Conservation (phyloP, 345 rosid species). For the Citrus cavaleriei region DNA sequence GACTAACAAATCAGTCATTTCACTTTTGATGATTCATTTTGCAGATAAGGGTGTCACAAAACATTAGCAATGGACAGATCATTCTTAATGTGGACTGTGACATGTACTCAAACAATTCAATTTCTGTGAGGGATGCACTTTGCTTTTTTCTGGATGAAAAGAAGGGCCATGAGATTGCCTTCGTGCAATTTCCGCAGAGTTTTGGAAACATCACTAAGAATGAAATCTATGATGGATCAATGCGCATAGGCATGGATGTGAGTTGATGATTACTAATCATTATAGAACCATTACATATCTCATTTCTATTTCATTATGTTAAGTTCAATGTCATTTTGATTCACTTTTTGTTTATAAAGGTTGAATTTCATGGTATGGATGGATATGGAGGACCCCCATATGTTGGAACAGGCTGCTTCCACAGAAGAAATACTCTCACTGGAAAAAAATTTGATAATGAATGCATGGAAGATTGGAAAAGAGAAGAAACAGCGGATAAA, state of each 20-base stretch:
- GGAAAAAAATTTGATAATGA: slow-evolving; percentile 34
- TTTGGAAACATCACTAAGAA: slow-evolving; percentile 52
- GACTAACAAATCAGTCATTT: not conserved
- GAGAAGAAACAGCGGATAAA: slow-evolving; percentile 19
- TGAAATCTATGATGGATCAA: slow-evolving; percentile 40
- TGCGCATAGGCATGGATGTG: slow-evolving; percentile 23
- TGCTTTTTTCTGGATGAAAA: slow-evolving; percentile 83
- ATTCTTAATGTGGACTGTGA: slow-evolving; percentile 77
- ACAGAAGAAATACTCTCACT: slow-evolving; percentile 65
- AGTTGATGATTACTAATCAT: not conserved
- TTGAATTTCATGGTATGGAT: slow-evolving; percentile 62
- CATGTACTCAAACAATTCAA: slow-evolving; percentile 69
- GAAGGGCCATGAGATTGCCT: slow-evolving; percentile 56
- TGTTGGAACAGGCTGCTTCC: slow-evolving; percentile 78
- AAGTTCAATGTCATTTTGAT: not conserved
- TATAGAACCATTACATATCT: not conserved
- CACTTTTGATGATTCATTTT: not conserved
- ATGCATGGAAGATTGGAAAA: slow-evolving; percentile 19
- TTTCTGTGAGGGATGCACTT: slow-evolving; percentile 56
- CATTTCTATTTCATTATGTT: not conserved
- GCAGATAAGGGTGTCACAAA: slow-evolving; percentile 70
- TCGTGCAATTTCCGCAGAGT: slow-evolving; percentile 62
- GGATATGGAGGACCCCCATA: slow-evolving; percentile 68
- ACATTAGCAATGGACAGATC: slow-evolving; percentile 51
- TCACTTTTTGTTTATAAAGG: slow-evolving; percentile 29